Conservation (phyloP, 2,329 filamentous ascomycete genomes). For the Sporothrix inflata region DNA sequence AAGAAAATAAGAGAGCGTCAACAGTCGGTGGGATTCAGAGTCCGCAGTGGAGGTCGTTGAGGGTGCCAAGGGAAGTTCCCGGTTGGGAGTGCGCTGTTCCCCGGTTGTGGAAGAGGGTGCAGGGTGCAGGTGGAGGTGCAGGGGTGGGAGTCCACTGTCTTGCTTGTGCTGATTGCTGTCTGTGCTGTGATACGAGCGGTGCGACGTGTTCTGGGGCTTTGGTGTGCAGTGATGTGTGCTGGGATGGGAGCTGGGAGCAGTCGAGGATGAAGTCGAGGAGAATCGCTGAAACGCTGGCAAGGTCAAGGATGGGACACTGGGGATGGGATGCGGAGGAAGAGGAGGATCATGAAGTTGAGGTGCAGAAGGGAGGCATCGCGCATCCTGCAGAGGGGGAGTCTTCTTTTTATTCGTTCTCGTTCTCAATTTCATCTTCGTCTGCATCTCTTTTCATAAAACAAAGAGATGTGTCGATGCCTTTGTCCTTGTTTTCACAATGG, state of each 20-base stretch:
- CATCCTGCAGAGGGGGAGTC: neutral
- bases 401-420: constrained; percentile 1
- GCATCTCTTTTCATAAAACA: neutral
- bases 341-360: neutral
- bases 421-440: neutral
- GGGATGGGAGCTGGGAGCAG: neutral
- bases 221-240: neutral
- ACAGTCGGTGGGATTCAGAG: neutral
- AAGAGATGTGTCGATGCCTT: neutral
- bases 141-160: neutral
- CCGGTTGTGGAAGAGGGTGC: neutral
- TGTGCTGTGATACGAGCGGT: neutral
- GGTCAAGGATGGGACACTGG: neutral
- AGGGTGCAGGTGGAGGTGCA: neutral
- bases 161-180: neutral
- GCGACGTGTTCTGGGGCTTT: neutral
- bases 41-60: neutral
- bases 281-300: neutral
- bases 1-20: neutral
- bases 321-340: neutral
- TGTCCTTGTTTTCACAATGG: neutral
- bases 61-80: neutral
- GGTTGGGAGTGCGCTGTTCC: neutral
- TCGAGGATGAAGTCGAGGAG: neutral
- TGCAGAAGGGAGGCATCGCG: neutral